phyloP scores from a whole-genome alignment of 352 stramenopile genomes.

The Globisporangium cylindrosporum region DNA sequence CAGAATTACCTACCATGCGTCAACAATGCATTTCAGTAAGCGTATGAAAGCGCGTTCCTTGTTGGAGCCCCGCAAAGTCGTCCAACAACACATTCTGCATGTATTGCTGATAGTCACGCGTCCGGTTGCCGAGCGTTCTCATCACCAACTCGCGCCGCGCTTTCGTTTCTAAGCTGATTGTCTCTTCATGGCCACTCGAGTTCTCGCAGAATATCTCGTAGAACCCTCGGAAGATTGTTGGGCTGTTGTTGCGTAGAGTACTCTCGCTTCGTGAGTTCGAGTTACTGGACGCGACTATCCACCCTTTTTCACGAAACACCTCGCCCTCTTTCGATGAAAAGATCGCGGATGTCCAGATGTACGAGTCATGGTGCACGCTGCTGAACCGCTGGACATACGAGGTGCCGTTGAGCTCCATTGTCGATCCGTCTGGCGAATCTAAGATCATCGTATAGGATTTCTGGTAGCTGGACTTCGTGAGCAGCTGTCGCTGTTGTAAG shows the following conservation, averaged over 20 bases:
- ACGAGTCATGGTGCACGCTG: background rate
- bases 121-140: background rate
- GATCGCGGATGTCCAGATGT: background rate
- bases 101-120: background rate
- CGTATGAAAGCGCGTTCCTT: no score
- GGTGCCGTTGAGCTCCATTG: conserved; percentile 4
- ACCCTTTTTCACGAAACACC: conserved; percentile 9
- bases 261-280: background rate
- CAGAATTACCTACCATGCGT: no score
- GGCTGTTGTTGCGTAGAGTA: background rate
- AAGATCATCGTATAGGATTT: no score
- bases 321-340: background rate
- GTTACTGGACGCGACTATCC: conserved; percentile 4
- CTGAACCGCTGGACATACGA: conserved; percentile 7
- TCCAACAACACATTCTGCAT: background rate
- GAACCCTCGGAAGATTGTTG: conserved; percentile 1
- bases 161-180: background rate
- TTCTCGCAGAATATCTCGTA: no score
- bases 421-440: background rate
- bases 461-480: background rate
- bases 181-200: no score
- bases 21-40: no score
- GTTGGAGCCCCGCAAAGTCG: background rate
- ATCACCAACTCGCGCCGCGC: conserved; percentile 7
- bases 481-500: background rate